A percentile compares a stretch with the other conserved stretches of the same genome.
These are phyloP conservation scores for Suhomyces kunorum DNA, from an alignment of 1,139 yeast genomes.

Conservation along the genomic window DNA sequence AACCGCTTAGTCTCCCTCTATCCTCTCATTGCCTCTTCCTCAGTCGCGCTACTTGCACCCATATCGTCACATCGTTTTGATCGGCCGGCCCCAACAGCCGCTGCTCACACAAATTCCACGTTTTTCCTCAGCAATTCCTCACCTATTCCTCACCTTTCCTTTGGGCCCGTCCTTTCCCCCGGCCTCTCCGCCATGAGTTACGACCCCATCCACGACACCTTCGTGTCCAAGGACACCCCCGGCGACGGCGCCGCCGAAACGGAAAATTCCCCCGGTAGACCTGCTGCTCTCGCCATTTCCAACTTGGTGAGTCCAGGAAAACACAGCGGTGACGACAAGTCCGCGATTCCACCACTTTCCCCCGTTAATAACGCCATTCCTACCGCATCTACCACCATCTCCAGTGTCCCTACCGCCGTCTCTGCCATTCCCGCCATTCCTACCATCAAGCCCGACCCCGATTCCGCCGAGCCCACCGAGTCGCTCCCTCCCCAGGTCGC, in stretches of 20 bases:
- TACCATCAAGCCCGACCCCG: not conserved
- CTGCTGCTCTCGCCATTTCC: constrained; percentile 18
- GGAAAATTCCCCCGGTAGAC: constrained; percentile 3
- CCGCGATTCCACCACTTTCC: not conserved
- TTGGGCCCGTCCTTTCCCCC: not conserved
- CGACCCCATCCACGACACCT: constrained; percentile 26
- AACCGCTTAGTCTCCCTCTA: not conserved
- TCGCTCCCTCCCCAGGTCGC: not conserved
- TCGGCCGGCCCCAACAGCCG: constrained; percentile 10
- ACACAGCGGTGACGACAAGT: not conserved
- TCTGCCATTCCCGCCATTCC: not conserved
- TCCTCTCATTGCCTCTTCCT: not conserved
- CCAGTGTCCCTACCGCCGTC: not conserved
- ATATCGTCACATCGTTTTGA: constrained; percentile 9
- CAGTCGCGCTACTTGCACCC: not conserved
- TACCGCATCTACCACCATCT: not conserved
- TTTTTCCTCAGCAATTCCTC: constrained; percentile 8
- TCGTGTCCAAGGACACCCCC: constrained; percentile 13
- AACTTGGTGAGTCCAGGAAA: constrained; percentile 15
- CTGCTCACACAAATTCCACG: constrained; percentile 11
- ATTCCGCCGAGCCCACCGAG: not conserved
- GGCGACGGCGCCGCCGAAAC: constrained; percentile 1
- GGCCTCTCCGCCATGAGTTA: constrained; percentile 17
- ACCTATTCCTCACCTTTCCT: not conserved
- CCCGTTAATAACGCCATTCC: not conserved